These are phyloP conservation scores for Salicornia ramosissima DNA, from an alignment of 148 eudicot species.

Conservation along the genomic window DNA sequence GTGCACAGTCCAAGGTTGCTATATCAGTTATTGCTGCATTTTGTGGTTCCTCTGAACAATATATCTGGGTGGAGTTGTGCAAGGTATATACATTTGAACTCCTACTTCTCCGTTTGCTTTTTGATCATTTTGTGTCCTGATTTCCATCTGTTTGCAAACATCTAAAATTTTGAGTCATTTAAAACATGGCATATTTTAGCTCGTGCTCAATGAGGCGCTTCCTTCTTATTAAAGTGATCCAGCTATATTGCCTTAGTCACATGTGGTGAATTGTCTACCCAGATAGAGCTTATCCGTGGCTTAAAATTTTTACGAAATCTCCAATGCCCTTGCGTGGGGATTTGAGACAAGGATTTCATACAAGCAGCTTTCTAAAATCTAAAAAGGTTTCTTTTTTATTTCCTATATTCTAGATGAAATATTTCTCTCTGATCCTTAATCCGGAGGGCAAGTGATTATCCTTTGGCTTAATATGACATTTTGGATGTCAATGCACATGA, in stretches of 20 bases:
- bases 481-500: too few relatives aligned
- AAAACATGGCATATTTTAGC: too few relatives aligned
- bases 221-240: neutral
- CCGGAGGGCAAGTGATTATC: too few relatives aligned
- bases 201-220: neutral
- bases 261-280: neutral
- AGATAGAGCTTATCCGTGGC: too few relatives aligned
- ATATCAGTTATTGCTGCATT: conserved; percentile 60
- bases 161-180: neutral
- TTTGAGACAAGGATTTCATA: neutral
- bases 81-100: conserved; percentile 42
- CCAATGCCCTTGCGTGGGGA: neutral
- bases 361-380: neutral
- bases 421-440: too few relatives aligned
- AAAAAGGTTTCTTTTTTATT: neutral
- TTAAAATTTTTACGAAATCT: neutral
- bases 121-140: neutral
- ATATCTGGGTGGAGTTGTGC: conserved; percentile 41
- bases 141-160: neutral
- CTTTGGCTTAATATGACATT: too few relatives aligned
- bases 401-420: neutral
- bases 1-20: conserved; percentile 75
- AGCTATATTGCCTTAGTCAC: neutral
- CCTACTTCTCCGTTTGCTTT: neutral
- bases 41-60: conserved; percentile 42